These are phyloP conservation scores for Saxophila tyrrhenica DNA, from an alignment of 495 filamentous ascomycete species.

Conservation along the genomic window DNA sequence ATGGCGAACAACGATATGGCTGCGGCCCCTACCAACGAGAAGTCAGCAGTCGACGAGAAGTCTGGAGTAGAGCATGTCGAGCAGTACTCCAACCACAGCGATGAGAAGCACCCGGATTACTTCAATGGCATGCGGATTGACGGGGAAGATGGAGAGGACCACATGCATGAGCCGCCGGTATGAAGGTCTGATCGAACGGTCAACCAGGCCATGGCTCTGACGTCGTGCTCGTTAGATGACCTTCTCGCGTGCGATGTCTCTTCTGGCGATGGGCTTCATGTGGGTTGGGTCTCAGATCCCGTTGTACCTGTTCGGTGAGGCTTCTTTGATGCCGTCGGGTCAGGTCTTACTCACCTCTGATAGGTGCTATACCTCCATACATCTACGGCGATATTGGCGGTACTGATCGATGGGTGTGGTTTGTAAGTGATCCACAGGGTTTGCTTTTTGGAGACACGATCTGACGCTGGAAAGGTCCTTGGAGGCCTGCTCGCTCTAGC, in stretches of 20 bases:
- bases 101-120: not conserved
- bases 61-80: not conserved
- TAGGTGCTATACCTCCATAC: conserved; percentile 36
- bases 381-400: conserved; percentile 59
- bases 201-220: not conserved
- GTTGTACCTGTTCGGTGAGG: conserved; percentile 24
- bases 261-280: conserved; percentile 16
- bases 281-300: conserved; percentile 30
- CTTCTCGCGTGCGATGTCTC: conserved; percentile 6
- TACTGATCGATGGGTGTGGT: conserved; percentile 58
- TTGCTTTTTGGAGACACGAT: too few relatives aligned
- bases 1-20: too few relatives aligned
- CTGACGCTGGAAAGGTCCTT: conserved; percentile 21
- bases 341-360: not conserved
- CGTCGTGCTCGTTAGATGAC: conserved; percentile 13
- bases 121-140: not conserved
- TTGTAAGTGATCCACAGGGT: conserved; percentile 39
- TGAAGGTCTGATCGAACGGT: not conserved
- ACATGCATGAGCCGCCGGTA: not conserved
- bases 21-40: not conserved
- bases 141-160: not conserved
- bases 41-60: not conserved
- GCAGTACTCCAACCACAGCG: not conserved
- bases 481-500: conserved; percentile 58
- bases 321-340: not conserved